Evolutionary conservation across 805 yeast genomes (phyloP).

Genomic region (Wickerhamiella azyma): DNA sequence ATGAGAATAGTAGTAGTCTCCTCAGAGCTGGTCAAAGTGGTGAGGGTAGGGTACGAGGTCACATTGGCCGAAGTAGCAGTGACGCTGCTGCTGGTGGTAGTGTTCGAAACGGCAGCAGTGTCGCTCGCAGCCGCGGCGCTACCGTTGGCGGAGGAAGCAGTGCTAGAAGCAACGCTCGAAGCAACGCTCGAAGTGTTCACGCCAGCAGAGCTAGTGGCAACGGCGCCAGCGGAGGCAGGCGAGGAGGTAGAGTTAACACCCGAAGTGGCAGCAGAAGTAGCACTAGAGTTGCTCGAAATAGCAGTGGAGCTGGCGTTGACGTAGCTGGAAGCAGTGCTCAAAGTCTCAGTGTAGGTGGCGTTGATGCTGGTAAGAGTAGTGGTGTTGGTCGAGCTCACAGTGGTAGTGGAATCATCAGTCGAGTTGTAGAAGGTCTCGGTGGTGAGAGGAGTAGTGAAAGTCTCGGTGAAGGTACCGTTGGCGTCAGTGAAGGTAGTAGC

Average conservation of each 20-base stretch:
- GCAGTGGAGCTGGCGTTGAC: not conserved
- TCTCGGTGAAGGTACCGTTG: slow-evolving; percentile 5
- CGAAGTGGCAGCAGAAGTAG: not conserved
- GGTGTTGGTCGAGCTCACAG: not conserved
- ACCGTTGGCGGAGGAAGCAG: slow-evolving; percentile 10
- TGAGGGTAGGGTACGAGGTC: slow-evolving; percentile 3
- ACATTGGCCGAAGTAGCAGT: slow-evolving; percentile 5
- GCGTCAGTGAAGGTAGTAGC: not conserved
- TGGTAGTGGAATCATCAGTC: not conserved
- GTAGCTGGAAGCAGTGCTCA: not conserved
- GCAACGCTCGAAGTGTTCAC: not conserved
- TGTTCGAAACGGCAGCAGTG: slow-evolving; percentile 2
- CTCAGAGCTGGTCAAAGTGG: slow-evolving; percentile 8
- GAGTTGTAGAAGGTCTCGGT: slow-evolving; percentile 1
- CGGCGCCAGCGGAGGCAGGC: not conserved
- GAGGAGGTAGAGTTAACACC: not conserved
- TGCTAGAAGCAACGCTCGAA: not conserved
- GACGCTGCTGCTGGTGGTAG: not conserved
- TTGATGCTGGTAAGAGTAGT: slow-evolving; percentile 1
- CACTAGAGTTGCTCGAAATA: not conserved
- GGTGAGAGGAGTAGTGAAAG: slow-evolving; percentile 2
- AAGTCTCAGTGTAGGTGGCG: not conserved
- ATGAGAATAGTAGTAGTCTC: slow-evolving; percentile 13
- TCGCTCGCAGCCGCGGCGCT: slow-evolving; percentile 11
- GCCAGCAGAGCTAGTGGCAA: not conserved